Conservation (phyloP, 1,139 yeast species). For the Pichia kudriavzevii region DNA sequence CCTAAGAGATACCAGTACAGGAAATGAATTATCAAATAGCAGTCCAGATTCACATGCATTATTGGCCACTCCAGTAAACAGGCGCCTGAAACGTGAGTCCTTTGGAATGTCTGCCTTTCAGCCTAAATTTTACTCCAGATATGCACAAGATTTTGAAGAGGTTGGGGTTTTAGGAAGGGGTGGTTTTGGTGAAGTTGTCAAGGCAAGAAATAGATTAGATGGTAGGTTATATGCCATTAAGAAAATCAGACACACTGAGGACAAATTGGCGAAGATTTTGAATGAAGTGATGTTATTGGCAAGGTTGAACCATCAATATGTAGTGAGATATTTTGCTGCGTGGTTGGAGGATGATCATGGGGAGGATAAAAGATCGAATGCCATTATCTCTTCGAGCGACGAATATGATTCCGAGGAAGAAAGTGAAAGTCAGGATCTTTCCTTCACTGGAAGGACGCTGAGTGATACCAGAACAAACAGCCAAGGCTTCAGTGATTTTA, state of each 20-base stretch:
- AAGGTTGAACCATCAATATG: slow-evolving; percentile 87
- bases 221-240: slow-evolving; percentile 94
- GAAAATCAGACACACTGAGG: slow-evolving; percentile 76
- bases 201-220: slow-evolving; percentile 85
- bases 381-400: slow-evolving; percentile 29
- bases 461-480: slow-evolving; percentile 26
- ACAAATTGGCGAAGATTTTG: slow-evolving; percentile 69
- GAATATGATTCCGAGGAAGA: slow-evolving; percentile 19
- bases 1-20: too few relatives aligned
- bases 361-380: slow-evolving; percentile 19
- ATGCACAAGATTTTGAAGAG: slow-evolving; percentile 85
- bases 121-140: slow-evolving; percentile 41
- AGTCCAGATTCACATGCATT: neutral
- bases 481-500: slow-evolving; percentile 44
- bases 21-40: neutral
- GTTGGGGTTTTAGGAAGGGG: slow-evolving; percentile 90
- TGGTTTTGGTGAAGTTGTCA: slow-evolving; percentile 95
- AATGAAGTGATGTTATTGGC: slow-evolving; percentile 91
- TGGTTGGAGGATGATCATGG: slow-evolving; percentile 82
- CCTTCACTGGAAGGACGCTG: slow-evolving; percentile 5
- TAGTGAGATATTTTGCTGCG: slow-evolving; percentile 92
- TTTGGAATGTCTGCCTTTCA: slow-evolving; percentile 20
- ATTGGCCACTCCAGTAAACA: slow-evolving; percentile 1
- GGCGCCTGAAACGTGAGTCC: slow-evolving; percentile 22
- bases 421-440: slow-evolving; percentile 15